Base-by-base conservation (phyloP, 2,329 filamentous ascomycete genomes). In the Diaporthe citri region DNA sequence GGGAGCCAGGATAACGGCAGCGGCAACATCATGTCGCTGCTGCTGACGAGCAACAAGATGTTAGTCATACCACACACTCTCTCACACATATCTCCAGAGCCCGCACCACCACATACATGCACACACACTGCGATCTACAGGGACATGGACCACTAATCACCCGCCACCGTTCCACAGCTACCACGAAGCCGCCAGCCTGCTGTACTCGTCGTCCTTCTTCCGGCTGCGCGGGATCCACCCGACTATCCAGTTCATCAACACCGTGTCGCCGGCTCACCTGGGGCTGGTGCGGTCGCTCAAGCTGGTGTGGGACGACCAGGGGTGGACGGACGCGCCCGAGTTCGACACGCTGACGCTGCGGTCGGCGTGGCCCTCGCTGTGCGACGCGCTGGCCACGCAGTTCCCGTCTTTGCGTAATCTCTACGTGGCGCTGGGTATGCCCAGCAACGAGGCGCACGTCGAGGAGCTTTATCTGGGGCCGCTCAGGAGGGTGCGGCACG, bases 261-360 rank as follows among this genome's bases (percentile, higher is more conserved):
- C 57, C 60, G 73, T 72, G 15, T 56, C 73, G 15, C 73, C 56
- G 25, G 43, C 57, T 8, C 73, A 73, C 73, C 75, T 76, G 31
- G 75, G 41, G 10, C 75, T 69, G 51, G 73, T 76, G 60, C 73
- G 62, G 59, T 76, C 75, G 34, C 60, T 76, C 43, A 76, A 76
- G 73, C 73, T 76, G 43, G 75, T 76, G 12, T 76, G 75, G 75
- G 75, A 76, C 73, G 75, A 76, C 69, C 69, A 72, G 52, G 75
- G 75, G 39, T 76, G 75, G 75, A 46, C 69, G 0, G 59, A 72
- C 17, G 60, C 69, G 15, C 69, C 72, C n/a, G 70, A 76, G 41
- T 70, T 71, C 57, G 73, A 74, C 69, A 74, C 72, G 55, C 72
- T 41, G 15, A 72, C 59, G 15, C 60, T 76, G 55, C 75, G 75